Conservation (phyloP, 805 yeast species). For the Nakazawaea anatomiae region DNA sequence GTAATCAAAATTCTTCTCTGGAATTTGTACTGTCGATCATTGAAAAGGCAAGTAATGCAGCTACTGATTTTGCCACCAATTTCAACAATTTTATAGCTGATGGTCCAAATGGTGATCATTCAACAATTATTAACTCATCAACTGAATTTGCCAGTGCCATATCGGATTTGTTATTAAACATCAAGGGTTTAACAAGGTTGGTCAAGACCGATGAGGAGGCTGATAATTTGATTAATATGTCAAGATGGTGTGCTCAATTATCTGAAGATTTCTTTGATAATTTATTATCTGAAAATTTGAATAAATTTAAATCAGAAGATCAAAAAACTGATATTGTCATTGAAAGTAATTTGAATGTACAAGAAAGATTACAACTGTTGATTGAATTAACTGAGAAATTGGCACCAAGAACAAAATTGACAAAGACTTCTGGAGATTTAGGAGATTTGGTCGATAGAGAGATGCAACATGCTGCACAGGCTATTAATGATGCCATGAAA, state of each 20-base stretch:
- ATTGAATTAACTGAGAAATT: constrained; percentile 50
- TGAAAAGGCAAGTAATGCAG: constrained; percentile 63
- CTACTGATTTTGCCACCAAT: constrained; percentile 74
- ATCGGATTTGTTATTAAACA: constrained; percentile 55
- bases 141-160: constrained; percentile 58
- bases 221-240: constrained; percentile 40
- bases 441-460: constrained; percentile 71
- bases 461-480: constrained; percentile 64
- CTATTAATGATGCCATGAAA: constrained; percentile 60
- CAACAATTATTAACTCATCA: constrained; percentile 54
- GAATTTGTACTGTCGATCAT: constrained; percentile 59
- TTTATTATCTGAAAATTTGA: constrained; percentile 47
- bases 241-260: constrained; percentile 53
- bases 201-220: constrained; percentile 46
- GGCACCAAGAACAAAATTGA: constrained; percentile 31
- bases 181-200: constrained; percentile 62
- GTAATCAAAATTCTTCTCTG: constrained; percentile 71
- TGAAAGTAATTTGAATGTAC: constrained; percentile 68
- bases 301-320: constrained; percentile 44
- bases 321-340: constrained; percentile 75
- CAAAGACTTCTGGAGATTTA: constrained; percentile 42
- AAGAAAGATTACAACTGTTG: constrained; percentile 59
- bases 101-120: constrained; percentile 62
- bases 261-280: constrained; percentile 58
- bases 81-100: constrained; percentile 75